A percentile compares a stretch with the other conserved stretches of the same genome.
These are phyloP conservation scores for Paspalum notatum DNA, from an alignment of 176 grass and related monocot species.

Conservation along the genomic window DNA sequence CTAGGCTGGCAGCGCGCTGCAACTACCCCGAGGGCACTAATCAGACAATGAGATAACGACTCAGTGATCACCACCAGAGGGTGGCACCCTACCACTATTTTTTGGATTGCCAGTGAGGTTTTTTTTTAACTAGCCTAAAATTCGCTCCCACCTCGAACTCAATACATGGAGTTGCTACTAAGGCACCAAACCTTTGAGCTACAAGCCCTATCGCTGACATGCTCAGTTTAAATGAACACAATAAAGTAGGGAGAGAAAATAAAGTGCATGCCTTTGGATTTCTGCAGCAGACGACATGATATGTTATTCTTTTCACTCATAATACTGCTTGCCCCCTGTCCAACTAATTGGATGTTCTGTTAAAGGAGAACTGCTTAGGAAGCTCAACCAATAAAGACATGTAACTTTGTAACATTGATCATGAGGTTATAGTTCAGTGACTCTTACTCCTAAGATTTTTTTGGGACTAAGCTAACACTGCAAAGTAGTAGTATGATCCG, in stretches of 20 bases:
- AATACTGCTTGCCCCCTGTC: neutral
- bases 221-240: neutral
- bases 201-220: no score
- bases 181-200: no score
- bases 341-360: neutral
- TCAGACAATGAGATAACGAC: no score
- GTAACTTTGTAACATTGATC: conserved; percentile 5
- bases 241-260: neutral
- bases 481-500: conserved; percentile 4
- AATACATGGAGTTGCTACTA: no score
- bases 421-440: conserved; percentile 12
- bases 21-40: no score
- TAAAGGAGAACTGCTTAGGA: neutral
- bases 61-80: no score
- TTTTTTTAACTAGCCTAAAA: no score
- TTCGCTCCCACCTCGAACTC: no score
- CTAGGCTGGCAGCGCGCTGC: no score
- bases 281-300: neutral
- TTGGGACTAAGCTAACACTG: neutral
- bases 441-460: neutral
- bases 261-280: conserved; percentile 25
- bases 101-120: no score
- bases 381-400: neutral
- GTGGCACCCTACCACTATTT: no score
- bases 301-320: neutral